phyloP scores from a whole-genome alignment of 805 yeast genomes.

The Sugiyamaella qingdaonensis region DNA sequence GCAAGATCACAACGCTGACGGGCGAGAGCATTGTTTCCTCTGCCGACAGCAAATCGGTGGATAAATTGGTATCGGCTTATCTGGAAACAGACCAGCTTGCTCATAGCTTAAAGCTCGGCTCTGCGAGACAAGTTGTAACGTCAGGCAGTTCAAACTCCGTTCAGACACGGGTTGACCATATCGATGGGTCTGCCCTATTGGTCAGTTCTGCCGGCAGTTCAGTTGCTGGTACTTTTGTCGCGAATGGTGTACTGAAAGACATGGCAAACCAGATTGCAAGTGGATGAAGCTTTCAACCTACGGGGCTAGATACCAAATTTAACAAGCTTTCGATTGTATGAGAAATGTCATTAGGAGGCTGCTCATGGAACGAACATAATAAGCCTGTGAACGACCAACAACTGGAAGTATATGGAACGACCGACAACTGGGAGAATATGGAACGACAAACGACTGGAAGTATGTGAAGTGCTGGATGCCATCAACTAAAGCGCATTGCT shows the following conservation, averaged over 20 bases:
- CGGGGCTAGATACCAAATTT: too few species aligned
- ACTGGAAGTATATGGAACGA: too few species aligned
- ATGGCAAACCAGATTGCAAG: not conserved
- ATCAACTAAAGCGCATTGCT: too few species aligned
- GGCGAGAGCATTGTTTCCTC: conserved; percentile 19
- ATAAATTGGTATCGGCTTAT: conserved; percentile 16
- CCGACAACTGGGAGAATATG: too few species aligned
- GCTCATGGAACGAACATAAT: too few species aligned
- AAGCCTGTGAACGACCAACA: too few species aligned
- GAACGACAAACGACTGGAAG: too few species aligned
- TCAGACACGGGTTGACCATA: conserved; percentile 12
- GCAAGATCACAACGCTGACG: conserved; percentile 17
- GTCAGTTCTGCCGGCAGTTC: conserved; percentile 12
- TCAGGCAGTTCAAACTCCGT: conserved; percentile 1
- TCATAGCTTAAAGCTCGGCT: conserved; percentile 19
- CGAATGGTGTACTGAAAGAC: conserved; percentile 14
- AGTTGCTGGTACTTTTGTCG: conserved; percentile 15
- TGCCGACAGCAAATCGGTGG: conserved; percentile 2
- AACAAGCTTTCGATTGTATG: too few species aligned
- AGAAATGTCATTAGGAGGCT: too few species aligned
- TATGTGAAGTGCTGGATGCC: too few species aligned
- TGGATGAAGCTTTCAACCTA: too few species aligned
- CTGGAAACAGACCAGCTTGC: conserved; percentile 17
- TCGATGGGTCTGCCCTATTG: conserved; percentile 9
- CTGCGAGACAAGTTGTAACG: conserved; percentile 13